Evolutionary conservation across 2,329 filamentous ascomycete species (phyloP), one percentile per base, ranked within the genome.

Genomic region (Ophiostoma perfectum): DNA sequence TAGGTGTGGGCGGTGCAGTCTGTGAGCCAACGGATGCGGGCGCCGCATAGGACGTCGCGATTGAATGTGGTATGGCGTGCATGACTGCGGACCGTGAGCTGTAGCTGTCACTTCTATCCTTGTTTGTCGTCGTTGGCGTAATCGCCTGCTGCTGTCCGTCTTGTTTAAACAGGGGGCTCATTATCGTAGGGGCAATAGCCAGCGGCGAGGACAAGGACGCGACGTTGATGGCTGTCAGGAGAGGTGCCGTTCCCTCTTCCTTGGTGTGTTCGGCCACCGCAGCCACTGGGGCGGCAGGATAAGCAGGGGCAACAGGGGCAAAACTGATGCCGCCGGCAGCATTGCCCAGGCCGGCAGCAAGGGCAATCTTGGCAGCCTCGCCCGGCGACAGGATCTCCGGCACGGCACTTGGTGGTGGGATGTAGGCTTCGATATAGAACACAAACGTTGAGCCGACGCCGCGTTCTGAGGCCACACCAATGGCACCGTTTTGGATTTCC

Each of bases 401-500:
- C 27, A 77, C 74, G 4, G 81, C 77, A 3, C 73, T 75, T 7
- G 78, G 76, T 18, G 75, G 80, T 1, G 82, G 82, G 1, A 79
- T 73, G 70, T 79, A 79, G 0, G 87, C 84, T 72, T 88, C 86
- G 69, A 92, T 84, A 75, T 90, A 92, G 75, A 93, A 92, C 0
- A 87, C 87, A 77, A 93, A 93, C 0, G 86, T 91, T 71, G 87
- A 90, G 1, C 90, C 90, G n/a, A 86, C 83, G 1, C 88, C 89
- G 2, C 85, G 81, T 71, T 86, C 80, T n/a, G 87, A 90, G 1
- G 84, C 81, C 5, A 94, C 88, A 1, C 90, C 91, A 64, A 95
- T 93, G 70, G 91, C 88, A 4, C 91, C 91, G 27, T 90, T 90
- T 75, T 93, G 90, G 11, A 94, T 80, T 75, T 94, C 91, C 0